Evolutionary conservation across 192 early-diverging fungal genomes (phyloP), one percentile per base, ranked within the genome.

Genomic region (Rhizoclosmatium globosum): DNA sequence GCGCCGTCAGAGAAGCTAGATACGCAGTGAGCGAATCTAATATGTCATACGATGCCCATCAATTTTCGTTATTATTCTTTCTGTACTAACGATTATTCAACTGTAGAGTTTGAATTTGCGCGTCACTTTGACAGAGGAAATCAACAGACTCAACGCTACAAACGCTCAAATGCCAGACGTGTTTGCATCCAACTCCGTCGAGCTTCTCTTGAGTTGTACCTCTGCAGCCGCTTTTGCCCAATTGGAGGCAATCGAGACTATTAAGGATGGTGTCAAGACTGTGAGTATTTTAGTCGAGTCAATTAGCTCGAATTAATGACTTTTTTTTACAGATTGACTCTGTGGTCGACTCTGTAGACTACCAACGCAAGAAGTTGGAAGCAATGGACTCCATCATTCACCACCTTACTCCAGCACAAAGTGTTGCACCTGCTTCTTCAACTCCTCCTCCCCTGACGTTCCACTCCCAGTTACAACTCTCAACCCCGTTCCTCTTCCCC

Each of bases 201-300:
- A 81, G 46, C 74, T 74, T 58, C 77, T 89, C 19, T 75, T 89
- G 23, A 73, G 75, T 44, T 38, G 82, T 3, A 80, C 77, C 59
- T 77, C 84, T 4, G 68, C 64, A 42, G 81, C 79, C 47, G 85
- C 88, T 31, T 67, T 75, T 50, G 77, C 81, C 3, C 85, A 89
- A 72, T 46, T 89, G 56, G 84, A 89, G 60, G 83, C 74, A 39
- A 85, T 84, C 75, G 88, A 89, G 42, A 79, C 76, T 7, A 79
- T 89, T 47, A 71, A 80, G 19, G 88, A 89, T 77, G 88, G 88
- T 3, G 50, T 89, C 53, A 86, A 89, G 64, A 89, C 88, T 79
- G 85, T 88, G 79, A 50, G 4, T 50, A 50, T 50, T 50, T 50
- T 15, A 50, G 15, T 4, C 38, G 2, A 7, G 3, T 75, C 11